These are phyloP conservation scores for Trapa incisa DNA, from an alignment of 345 rosid species.

Conservation along the genomic window DNA sequence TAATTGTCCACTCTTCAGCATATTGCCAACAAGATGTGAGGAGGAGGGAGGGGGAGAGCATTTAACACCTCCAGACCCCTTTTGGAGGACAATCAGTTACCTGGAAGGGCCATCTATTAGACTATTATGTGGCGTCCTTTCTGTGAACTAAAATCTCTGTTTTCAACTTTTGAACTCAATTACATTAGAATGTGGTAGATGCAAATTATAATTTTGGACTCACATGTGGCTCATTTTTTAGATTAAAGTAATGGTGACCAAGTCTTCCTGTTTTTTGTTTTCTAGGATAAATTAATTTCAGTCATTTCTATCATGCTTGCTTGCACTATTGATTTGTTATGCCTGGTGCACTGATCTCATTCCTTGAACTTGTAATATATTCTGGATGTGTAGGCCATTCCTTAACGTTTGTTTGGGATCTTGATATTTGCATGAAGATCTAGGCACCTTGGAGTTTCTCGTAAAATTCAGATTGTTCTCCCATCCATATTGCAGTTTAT, in stretches of 20 bases:
- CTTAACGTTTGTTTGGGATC: not conserved
- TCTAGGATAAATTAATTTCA: not conserved
- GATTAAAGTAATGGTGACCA: not conserved
- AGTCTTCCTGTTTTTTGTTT: not conserved
- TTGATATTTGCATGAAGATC: not conserved
- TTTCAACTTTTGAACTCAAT: too few species aligned
- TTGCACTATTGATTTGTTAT: not conserved
- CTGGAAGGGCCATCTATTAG: too few species aligned
- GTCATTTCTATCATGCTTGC: not conserved
- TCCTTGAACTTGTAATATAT: not conserved
- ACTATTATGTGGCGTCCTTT: too few species aligned
- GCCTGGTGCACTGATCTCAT: not conserved
- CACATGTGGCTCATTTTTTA: not conserved
- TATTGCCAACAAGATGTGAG: not conserved
- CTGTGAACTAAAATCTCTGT: too few species aligned
- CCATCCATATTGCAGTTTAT: slow-evolving; percentile 8
- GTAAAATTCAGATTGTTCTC: slow-evolving; percentile 12
- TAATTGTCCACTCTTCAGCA: not conserved
- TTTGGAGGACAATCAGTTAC: too few species aligned
- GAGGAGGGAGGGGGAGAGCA: not conserved
- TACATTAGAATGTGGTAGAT: too few species aligned
- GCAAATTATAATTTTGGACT: not conserved
- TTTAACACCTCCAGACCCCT: too few species aligned
- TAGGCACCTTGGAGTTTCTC: slow-evolving; percentile 3
- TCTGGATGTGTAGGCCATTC: slow-evolving; percentile 2